Evolutionary conservation across 331 rosid genomes (phyloP).

Genomic region (Telfairia occidentalis): DNA sequence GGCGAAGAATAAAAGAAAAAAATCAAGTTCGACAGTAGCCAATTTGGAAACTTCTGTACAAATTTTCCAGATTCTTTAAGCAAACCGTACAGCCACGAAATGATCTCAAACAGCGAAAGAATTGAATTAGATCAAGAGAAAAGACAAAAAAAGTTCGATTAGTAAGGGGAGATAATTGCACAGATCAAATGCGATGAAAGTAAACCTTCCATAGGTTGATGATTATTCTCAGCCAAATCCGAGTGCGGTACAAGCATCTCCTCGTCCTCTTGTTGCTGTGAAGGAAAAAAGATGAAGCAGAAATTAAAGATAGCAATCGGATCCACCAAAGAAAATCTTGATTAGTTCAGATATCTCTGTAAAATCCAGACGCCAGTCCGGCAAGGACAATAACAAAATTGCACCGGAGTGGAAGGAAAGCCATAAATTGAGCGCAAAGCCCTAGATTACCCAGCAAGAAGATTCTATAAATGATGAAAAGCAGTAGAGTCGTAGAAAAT

Average conservation of each 20-base stretch:
- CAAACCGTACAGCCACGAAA: slow-evolving; percentile 4
- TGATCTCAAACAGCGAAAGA: not conserved
- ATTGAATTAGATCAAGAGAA: slow-evolving; percentile 14
- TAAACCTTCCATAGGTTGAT: slow-evolving; percentile 78
- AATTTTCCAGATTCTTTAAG: slow-evolving; percentile 1
- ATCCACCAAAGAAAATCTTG: slow-evolving; percentile 25
- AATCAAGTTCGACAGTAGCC: slow-evolving; percentile 5
- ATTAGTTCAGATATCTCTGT: slow-evolving; percentile 20
- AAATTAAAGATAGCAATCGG: slow-evolving; percentile 20
- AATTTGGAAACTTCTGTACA: not conserved
- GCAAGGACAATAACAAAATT: slow-evolving; percentile 12
- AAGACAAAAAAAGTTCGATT: not conserved
- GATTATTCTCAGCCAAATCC: slow-evolving; percentile 66
- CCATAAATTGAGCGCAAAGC: slow-evolving; percentile 29
- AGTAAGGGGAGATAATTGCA: not conserved
- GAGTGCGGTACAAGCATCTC: slow-evolving; percentile 84
- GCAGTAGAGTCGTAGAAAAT: not conserved
- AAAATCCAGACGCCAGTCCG: slow-evolving; percentile 27
- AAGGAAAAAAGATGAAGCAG: slow-evolving; percentile 13
- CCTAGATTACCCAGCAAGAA: slow-evolving; percentile 22
- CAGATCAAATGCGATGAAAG: slow-evolving; percentile 26
- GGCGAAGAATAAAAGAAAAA: not conserved
- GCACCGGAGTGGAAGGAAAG: slow-evolving; percentile 19
- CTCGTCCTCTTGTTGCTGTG: slow-evolving; percentile 83
- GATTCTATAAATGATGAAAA: not conserved